phyloP scores from a whole-genome alignment of 1,139 yeast genomes.

The Pichiaceae sp. region DNA sequence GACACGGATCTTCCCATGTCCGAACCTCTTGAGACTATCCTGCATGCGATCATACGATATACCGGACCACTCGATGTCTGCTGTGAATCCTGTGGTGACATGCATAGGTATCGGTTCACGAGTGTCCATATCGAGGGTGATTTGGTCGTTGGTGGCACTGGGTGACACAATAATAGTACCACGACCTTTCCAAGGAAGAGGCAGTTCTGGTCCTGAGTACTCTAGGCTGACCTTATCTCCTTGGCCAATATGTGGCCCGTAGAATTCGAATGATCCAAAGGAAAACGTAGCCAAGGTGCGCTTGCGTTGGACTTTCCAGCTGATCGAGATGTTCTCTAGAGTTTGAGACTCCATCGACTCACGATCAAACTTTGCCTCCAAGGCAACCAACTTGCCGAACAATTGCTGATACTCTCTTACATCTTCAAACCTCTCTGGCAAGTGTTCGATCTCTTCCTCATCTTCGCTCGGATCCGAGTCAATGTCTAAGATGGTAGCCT shows the following conservation, averaged over 20 bases:
- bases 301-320: constrained; percentile 68
- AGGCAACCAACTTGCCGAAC: constrained; percentile 74
- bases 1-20: too few relatives aligned
- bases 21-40: constrained; percentile 61
- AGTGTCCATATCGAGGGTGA: constrained; percentile 75
- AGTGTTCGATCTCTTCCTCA: constrained; percentile 62
- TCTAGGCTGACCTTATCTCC: constrained; percentile 76
- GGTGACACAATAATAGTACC: constrained; percentile 75
- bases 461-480: constrained; percentile 45
- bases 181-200: constrained; percentile 55
- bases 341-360: constrained; percentile 73
- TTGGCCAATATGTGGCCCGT: constrained; percentile 66
- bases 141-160: constrained; percentile 56
- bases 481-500: constrained; percentile 58
- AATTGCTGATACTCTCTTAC: constrained; percentile 82
- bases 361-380: constrained; percentile 76
- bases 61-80: constrained; percentile 88
- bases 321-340: constrained; percentile 62
- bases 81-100: constrained; percentile 46
- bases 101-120: too few relatives aligned
- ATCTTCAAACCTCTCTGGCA: constrained; percentile 69
- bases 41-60: constrained; percentile 82
- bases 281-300: constrained; percentile 64
- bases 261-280: constrained; percentile 57
- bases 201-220: constrained; percentile 39